Evolutionary conservation across 371 early-diverging fungal species (phyloP).

Genomic region (Syncephalastrum sp.): DNA sequence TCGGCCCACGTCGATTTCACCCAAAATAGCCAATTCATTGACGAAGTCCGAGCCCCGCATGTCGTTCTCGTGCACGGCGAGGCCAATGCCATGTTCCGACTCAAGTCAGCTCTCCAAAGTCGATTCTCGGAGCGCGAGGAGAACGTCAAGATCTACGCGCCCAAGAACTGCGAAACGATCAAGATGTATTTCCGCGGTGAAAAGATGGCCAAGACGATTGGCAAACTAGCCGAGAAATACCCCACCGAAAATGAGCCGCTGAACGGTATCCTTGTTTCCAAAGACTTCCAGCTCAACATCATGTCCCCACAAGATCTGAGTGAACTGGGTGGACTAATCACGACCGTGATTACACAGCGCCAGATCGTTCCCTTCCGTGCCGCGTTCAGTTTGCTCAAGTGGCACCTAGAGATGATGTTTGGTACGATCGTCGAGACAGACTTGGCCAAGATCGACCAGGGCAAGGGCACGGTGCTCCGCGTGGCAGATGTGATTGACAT

Average conservation of each 20-base stretch:
- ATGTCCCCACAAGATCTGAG: slow-evolving; percentile 77
- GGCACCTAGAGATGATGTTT: slow-evolving; percentile 93
- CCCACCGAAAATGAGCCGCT: slow-evolving; percentile 68
- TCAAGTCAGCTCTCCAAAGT: slow-evolving; percentile 89
- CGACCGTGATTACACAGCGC: slow-evolving; percentile 78
- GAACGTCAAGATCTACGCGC: slow-evolving; percentile 87
- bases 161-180: slow-evolving; percentile 94
- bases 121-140: slow-evolving; percentile 83
- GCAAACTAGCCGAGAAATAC: slow-evolving; percentile 72
- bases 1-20: slow-evolving; percentile 99
- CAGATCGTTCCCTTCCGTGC: slow-evolving; percentile 78
- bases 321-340: slow-evolving; percentile 78
- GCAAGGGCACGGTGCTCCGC: slow-evolving; percentile 43
- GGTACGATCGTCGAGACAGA: slow-evolving; percentile 57
- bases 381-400: slow-evolving; percentile 77
- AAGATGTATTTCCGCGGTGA: slow-evolving; percentile 94
- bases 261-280: slow-evolving; percentile 83
- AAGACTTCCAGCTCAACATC: slow-evolving; percentile 88
- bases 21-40: slow-evolving; percentile 99
- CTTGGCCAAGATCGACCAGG: slow-evolving; percentile 18
- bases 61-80: slow-evolving; percentile 99
- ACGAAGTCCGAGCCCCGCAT: slow-evolving; percentile 94
- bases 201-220: slow-evolving; percentile 92
- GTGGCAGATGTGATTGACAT: slow-evolving; percentile 85
- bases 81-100: slow-evolving; percentile 96